phyloP scores from a whole-genome alignment of 1,284 basidiomycete genomes.

The Heterobasidion occidentale region DNA sequence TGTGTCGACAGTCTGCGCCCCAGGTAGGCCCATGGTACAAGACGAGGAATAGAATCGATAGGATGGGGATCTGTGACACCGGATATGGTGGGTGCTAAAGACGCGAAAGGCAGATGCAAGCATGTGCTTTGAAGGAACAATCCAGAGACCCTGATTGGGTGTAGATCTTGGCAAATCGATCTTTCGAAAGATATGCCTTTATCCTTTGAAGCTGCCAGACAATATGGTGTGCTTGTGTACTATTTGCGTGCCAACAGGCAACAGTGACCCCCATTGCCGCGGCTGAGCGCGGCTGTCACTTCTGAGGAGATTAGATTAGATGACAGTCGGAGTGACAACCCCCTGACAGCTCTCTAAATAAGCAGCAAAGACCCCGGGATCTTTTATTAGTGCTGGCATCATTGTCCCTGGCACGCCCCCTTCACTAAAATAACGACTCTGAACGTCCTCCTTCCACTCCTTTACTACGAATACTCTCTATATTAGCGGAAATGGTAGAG shows the following conservation, averaged over 20 bases:
- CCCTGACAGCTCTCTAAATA: neutral
- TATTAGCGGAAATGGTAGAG: slow-evolving; percentile 45
- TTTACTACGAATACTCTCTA: slow-evolving; percentile 19
- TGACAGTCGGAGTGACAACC: neutral
- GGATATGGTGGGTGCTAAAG: slow-evolving; percentile 1
- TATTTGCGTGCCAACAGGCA: no score
- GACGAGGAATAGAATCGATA: neutral
- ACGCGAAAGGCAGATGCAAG: slow-evolving; percentile 2
- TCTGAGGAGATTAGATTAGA: neutral
- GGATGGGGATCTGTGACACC: neutral
- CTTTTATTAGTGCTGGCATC: neutral
- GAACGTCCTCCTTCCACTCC: neutral
- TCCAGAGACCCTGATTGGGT: neutral
- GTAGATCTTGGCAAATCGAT: no score
- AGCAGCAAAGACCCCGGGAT: no score
- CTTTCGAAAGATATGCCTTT: no score
- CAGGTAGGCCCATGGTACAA: slow-evolving; percentile 21
- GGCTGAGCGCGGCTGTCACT: no score
- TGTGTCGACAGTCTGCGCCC: slow-evolving; percentile 51
- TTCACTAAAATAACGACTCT: neutral
- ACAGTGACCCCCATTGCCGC: no score
- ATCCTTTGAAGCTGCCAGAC: no score
- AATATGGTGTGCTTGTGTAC: no score
- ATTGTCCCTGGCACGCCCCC: neutral
- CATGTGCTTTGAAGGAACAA: slow-evolving; percentile 5